Base-by-base conservation (phyloP, 2,329 filamentous ascomycete genomes). In the Decorospora gaudefroyi region DNA sequence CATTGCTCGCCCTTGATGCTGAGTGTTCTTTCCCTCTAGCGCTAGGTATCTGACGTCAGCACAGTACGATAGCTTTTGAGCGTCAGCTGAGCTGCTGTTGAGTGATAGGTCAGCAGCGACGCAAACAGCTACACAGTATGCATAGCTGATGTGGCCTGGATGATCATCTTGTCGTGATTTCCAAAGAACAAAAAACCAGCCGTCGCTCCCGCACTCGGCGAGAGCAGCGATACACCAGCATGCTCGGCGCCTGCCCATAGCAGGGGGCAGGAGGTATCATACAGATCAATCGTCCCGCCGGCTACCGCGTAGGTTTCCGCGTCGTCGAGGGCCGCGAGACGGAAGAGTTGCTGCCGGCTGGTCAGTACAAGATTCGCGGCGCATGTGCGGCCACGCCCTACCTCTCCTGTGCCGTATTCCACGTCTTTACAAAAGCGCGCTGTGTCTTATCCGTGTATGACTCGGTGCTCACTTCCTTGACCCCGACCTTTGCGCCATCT, bases 371-470 rank as follows among this genome's bases (percentile, higher is more conserved):
- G 8, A 16, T 22, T 17, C 15, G 17, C 13, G 1, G 4, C 11
- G n/a, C 10, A 15, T 3, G 11, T 1, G 5, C 12, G 15, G n/a
- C 27, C 2, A 30, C 13, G 4, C 27, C 53, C 21, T 21, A 54
- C 53, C 46, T 46, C 3, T 64, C 64, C 2, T 68, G 50, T 25
- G 67, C 67, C 3, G 62, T 55, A 51, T 76, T 76, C 76, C 76
- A 78, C n/a, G 75, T 74, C 47, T 76, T 77, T 8, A 77, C 74
- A 13, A 78, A 71, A 0, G 74, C 71, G 65, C 72, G 82, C 73
- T 91, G 87, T 12, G 87, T 90, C 61, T 76, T 77, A 59, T 90
- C 87, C 60, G 88, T 81, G 65, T 89, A 88, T 33, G 79, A 81
- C 72, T 90, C 87, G 40, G 80, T 78, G 54, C 79, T 78, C 35